These are phyloP conservation scores for Pyrus betulifolia DNA, from an alignment of 306 rosid species.

Conservation along the genomic window DNA sequence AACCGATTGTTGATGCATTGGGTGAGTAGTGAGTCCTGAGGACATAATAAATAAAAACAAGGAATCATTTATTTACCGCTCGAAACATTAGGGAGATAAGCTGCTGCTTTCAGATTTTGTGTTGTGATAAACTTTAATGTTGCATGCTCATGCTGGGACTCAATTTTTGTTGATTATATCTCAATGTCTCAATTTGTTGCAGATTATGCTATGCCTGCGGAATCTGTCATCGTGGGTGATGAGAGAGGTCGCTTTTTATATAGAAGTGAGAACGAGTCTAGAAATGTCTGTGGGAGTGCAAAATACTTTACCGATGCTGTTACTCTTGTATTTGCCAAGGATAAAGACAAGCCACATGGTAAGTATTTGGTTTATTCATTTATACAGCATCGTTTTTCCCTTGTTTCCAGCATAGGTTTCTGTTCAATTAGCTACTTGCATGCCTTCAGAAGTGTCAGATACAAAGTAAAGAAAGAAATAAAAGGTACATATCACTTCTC, in stretches of 20 bases:
- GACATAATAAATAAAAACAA: neutral
- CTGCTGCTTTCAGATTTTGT: neutral
- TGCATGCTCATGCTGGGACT: neutral
- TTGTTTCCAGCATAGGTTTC: neutral
- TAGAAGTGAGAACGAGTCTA: constrained; percentile 30
- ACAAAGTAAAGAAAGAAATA: neutral
- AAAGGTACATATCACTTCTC: neutral
- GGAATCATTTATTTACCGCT: neutral
- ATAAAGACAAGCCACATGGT: constrained; percentile 50
- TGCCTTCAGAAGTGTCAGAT: neutral
- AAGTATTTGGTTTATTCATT: constrained; percentile 12
- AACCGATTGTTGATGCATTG: constrained; percentile 22
- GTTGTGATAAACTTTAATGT: neutral
- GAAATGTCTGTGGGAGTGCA: constrained; percentile 25
- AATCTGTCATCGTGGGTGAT: constrained; percentile 70
- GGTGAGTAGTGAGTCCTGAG: constrained; percentile 40
- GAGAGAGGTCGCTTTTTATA: constrained; percentile 47
- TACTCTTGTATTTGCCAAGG: constrained; percentile 68
- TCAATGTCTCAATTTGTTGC: constrained; percentile 10
- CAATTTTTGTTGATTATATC: neutral
- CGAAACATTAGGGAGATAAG: neutral
- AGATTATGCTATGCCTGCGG: constrained; percentile 72
- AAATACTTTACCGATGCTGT: constrained; percentile 39
- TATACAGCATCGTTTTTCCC: neutral
- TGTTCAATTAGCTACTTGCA: neutral